phyloP scores from a whole-genome alignment of 306 rosid genomes.

The Macrotyloma uniflorum region DNA sequence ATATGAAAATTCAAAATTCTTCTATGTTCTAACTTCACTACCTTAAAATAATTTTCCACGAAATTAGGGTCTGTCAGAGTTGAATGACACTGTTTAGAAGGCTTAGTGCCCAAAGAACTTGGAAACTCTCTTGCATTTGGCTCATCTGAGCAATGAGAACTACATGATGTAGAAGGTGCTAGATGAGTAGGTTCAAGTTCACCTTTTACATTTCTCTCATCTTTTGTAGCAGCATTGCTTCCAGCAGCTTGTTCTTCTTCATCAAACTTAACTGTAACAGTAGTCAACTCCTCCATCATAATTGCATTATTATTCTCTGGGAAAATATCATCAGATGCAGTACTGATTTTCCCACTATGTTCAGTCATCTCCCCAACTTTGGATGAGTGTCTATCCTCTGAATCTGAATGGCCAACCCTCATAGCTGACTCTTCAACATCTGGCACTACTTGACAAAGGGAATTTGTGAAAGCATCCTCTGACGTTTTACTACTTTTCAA shows the following conservation, averaged over 20 bases:
- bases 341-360: conserved; percentile 30
- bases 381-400: conserved; percentile 43
- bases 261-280: conserved; percentile 42
- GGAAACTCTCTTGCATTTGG: conserved; percentile 45
- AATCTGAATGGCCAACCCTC: conserved; percentile 44
- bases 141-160: conserved; percentile 41
- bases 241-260: conserved; percentile 40
- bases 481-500: conserved; percentile 47
- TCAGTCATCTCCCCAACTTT: conserved; percentile 43
- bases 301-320: conserved; percentile 42
- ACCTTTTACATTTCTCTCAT: conserved; percentile 38
- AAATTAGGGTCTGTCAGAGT: conserved; percentile 76
- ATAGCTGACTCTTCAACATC: conserved; percentile 48
- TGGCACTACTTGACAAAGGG: conserved; percentile 43
- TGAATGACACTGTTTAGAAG: conserved; percentile 67
- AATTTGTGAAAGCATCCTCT: conserved; percentile 40
- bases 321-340: conserved; percentile 44
- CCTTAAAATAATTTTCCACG: conserved; percentile 97
- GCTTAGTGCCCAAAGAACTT: conserved; percentile 42
- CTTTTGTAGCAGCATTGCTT: conserved; percentile 45
- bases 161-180: conserved; percentile 50
- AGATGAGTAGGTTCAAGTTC: conserved; percentile 45
- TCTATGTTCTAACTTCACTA: conserved; percentile 34
- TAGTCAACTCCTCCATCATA: conserved; percentile 38
- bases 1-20: conserved; percentile 7